Conservation (phyloP, 441 rosid genomes). For the Corymbia citriodora region DNA sequence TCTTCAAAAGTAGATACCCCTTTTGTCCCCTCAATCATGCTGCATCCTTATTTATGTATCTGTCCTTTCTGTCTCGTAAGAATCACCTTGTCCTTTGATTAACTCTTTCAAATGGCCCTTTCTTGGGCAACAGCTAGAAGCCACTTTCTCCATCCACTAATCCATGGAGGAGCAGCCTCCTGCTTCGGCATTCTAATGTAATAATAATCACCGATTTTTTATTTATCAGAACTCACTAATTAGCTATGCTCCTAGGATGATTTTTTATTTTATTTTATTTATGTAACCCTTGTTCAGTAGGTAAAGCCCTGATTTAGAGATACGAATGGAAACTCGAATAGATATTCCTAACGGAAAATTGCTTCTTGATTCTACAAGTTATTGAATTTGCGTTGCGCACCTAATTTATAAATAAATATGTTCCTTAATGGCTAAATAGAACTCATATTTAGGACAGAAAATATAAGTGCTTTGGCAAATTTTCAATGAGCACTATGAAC, state of each 20-base stretch:
- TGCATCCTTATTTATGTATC: not conserved
- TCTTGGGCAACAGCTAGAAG: not conserved
- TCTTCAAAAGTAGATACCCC: not conserved
- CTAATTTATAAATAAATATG: not conserved
- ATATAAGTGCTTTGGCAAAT: not conserved
- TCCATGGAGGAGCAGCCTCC: not conserved
- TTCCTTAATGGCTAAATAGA: not conserved
- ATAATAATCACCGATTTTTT: not conserved
- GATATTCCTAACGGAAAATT: not conserved
- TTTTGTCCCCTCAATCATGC: not conserved
- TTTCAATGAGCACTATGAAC: not conserved
- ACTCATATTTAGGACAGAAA: not conserved
- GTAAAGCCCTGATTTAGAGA: not conserved
- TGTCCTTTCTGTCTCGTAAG: not conserved
- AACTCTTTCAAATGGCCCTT: not conserved
- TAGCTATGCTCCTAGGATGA: not conserved
- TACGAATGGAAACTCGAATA: too few species aligned
- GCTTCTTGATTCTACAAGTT: not conserved
- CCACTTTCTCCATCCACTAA: not conserved
- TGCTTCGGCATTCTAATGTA: not conserved
- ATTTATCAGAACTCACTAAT: not conserved
- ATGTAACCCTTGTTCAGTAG: not conserved
- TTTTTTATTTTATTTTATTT: not conserved
- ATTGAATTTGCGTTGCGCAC: not conserved
- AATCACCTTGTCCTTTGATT: not conserved